These are phyloP conservation scores for Ulmus americana DNA, from an alignment of 331 rosid genomes.

Conservation along the genomic window DNA sequence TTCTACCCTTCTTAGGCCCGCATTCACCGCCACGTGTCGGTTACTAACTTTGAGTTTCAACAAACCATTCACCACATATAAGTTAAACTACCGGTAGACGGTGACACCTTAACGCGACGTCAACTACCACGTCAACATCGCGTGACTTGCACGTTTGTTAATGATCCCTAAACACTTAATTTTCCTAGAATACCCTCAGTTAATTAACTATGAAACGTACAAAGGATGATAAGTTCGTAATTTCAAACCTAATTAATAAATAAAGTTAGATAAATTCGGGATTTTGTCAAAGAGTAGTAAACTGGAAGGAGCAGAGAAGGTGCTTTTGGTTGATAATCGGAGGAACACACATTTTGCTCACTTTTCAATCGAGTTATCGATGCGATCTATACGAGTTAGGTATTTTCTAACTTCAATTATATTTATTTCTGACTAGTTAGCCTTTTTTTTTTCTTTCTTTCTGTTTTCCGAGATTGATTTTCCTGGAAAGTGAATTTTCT, in stretches of 20 bases:
- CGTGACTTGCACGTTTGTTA: slow-evolving; percentile 3
- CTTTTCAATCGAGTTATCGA: not conserved
- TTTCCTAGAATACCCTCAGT: slow-evolving; percentile 2
- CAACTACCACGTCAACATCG: slow-evolving; percentile 17
- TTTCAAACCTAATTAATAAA: not conserved
- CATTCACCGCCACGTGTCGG: slow-evolving; percentile 11
- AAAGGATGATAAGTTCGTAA: not conserved
- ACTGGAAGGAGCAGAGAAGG: slow-evolving; percentile 16
- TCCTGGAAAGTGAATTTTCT: not conserved
- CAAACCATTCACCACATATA: not conserved
- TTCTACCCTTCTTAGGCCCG: slow-evolving; percentile 11
- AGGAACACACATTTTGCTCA: not conserved
- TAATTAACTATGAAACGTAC: too few species aligned
- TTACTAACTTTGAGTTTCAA: not conserved
- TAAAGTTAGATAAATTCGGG: not conserved
- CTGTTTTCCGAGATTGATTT: not conserved
- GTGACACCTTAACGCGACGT: slow-evolving; percentile 18
- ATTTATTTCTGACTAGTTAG: not conserved
- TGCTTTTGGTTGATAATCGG: slow-evolving; percentile 6
- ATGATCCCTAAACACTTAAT: not conserved
- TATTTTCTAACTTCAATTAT: not conserved
- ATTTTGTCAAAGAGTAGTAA: not conserved
- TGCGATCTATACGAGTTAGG: slow-evolving; percentile 16
- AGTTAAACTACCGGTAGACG: not conserved
- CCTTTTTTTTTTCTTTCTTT: not conserved